A percentile compares a stretch with the other conserved stretches of the same genome.
Evolutionary conservation across 2,329 filamentous ascomycete genomes (phyloP).

Genomic region (Samsoniella hepiali): DNA sequence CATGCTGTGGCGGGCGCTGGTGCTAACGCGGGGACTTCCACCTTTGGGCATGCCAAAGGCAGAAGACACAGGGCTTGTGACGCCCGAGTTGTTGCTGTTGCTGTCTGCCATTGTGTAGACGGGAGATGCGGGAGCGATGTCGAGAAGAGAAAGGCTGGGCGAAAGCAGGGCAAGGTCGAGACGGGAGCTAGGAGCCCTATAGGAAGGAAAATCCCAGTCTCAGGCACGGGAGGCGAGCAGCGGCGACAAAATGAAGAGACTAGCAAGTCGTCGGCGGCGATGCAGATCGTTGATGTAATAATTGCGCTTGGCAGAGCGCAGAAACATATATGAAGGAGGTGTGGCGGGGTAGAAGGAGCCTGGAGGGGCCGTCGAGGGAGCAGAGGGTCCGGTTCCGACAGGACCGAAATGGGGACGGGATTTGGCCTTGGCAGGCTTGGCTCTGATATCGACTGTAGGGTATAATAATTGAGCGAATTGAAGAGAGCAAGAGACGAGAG

Average conservation of each 20-base stretch:
- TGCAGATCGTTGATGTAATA: slow-evolving; percentile 18
- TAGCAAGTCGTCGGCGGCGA: neutral
- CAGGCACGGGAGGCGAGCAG: neutral
- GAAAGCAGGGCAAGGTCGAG: neutral
- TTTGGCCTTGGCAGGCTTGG: neutral
- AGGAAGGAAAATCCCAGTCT: neutral
- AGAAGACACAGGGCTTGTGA: slow-evolving; percentile 16
- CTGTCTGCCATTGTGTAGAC: slow-evolving; percentile 12
- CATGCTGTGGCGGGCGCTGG: slow-evolving; percentile 10
- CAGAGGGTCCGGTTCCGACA: slow-evolving; percentile 11
- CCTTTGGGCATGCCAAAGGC: slow-evolving; percentile 20
- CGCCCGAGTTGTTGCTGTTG: slow-evolving; percentile 9
- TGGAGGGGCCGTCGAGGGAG: neutral
- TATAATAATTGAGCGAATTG: neutral
- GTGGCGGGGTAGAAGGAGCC: neutral
- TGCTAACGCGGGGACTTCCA: neutral
- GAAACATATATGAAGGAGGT: slow-evolving; percentile 1
- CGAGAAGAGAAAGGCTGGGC: neutral
- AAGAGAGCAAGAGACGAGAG: neutral
- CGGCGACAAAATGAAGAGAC: neutral
- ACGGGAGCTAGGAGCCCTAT: slow-evolving; percentile 8
- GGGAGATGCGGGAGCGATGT: neutral
- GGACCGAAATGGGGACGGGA: neutral
- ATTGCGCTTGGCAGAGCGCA: slow-evolving; percentile 3
- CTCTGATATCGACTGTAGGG: neutral